Evolutionary conservation across 345 rosid species (phyloP), one percentile per base, ranked within the genome.

Genomic region (Gossypium turneri): DNA sequence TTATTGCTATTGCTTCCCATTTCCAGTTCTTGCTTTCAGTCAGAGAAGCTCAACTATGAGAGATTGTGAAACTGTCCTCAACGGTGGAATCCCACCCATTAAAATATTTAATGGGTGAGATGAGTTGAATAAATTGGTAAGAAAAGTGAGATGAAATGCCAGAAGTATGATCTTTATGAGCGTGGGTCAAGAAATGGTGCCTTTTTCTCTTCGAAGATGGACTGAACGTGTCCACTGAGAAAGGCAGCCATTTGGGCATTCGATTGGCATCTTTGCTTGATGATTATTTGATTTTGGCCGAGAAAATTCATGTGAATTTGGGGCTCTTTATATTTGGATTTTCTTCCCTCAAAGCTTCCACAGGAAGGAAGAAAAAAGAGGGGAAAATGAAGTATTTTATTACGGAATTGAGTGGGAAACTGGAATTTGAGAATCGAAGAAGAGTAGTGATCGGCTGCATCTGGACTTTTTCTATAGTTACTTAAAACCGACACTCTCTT

Each of bases 211-310:
- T 76, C 12, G 92, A 91, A 75, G 75, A 83, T 12, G 85, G 80
- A 44, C 73, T 84, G 84, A 94, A 88, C 0, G 94, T 89, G 84
- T 92, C 97, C 75, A 94, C 97, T 13, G 94, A 87, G 79, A 94
- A 91, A 5, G 97, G 97, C 52, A 91, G 62, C 70, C 98, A 95
- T 81, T 80, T 86, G 6, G 95, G 95, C 93, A 91, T 90, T 94
- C 96, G 9, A 94, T 91, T 70, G 91, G 61, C 91, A 86, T 90
- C 66, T 78, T 73, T 66, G 50, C 70, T 66, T 44, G 70, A 66
- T 64, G 50, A 41, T 64, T n/a, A 19, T 62, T 16, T 43, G 69
- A n/a, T 65, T 65, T 5, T 20, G 51, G 27, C 16, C 19, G 47
- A 19, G 9, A 10, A 29, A 17, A 16, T 16, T 65, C 12, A 43